Evolutionary conservation across 1,284 basidiomycete genomes (phyloP).

Genomic region (Porphyrellus sp.): DNA sequence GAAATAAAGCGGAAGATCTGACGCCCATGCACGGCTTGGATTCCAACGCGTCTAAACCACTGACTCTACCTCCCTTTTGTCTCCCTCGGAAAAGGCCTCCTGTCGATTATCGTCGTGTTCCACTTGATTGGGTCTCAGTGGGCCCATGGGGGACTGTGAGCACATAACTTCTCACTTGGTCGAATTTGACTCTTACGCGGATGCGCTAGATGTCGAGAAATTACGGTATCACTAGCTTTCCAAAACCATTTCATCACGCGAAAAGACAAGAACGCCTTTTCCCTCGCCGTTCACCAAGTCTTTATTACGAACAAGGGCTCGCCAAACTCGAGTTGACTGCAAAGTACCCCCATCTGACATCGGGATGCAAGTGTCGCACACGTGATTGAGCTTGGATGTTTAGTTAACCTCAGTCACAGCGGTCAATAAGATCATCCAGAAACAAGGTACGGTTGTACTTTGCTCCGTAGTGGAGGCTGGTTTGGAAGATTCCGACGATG

Average conservation of each 20-base stretch:
- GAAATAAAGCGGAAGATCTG: constrained; percentile 35
- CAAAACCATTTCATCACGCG: constrained; percentile 22
- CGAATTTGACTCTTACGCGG: neutral
- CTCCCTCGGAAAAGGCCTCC: constrained; percentile 16
- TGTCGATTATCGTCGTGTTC: constrained; percentile 22
- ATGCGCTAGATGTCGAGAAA: constrained; percentile 16
- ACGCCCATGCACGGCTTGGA: constrained; percentile 19
- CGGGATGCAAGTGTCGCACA: constrained; percentile 25
- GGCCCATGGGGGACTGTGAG: constrained; percentile 26
- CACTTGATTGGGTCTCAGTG: constrained; percentile 14
- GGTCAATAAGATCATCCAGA: constrained; percentile 43
- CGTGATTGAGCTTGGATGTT: neutral
- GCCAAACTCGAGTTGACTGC: constrained; percentile 27
- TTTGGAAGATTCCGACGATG: constrained; percentile 33
- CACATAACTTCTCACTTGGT: neutral
- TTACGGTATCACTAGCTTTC: constrained; percentile 22
- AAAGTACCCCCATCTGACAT: constrained; percentile 33
- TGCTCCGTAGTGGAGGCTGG: constrained; percentile 40
- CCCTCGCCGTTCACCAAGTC: constrained; percentile 19
- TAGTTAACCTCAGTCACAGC: constrained; percentile 31
- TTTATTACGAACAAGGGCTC: constrained; percentile 26
- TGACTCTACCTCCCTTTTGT: constrained; percentile 3
- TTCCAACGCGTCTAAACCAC: constrained; percentile 2
- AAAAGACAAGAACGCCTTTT: constrained; percentile 24
- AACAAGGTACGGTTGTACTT: constrained; percentile 35